Evolutionary conservation across 306 rosid species (phyloP).

Genomic region (Prunus salicina): DNA sequence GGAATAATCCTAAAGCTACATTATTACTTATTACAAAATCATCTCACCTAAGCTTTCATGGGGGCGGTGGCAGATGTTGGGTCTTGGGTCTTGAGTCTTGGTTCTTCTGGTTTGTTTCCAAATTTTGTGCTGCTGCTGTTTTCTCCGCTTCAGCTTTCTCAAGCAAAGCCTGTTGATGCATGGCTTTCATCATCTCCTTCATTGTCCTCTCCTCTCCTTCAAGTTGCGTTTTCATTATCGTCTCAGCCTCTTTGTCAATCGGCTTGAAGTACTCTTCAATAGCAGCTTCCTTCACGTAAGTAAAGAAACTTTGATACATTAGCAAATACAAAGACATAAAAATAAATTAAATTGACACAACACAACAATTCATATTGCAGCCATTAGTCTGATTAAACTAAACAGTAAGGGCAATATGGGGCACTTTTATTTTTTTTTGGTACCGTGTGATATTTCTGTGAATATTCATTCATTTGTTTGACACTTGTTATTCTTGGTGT

Average conservation of each 20-base stretch:
- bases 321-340: neutral
- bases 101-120: slow-evolving; percentile 25
- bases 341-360: neutral
- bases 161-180: slow-evolving; percentile 64
- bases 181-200: slow-evolving; percentile 59
- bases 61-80: slow-evolving; percentile 30
- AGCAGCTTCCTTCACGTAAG: slow-evolving; percentile 63
- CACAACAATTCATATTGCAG: neutral
- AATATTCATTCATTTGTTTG: neutral
- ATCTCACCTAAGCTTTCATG: slow-evolving; percentile 39
- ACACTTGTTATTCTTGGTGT: neutral
- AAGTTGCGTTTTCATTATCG: slow-evolving; percentile 64
- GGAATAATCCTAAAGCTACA: slow-evolving; percentile 11
- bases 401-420: neutral
- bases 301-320: neutral
- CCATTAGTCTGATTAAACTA: slow-evolving; percentile 11
- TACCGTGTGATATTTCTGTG: neutral
- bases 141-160: slow-evolving; percentile 45
- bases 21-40: slow-evolving; percentile 8
- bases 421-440: neutral
- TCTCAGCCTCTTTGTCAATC: slow-evolving; percentile 74
- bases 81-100: slow-evolving; percentile 24
- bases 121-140: slow-evolving; percentile 17
- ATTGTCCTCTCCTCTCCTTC: slow-evolving; percentile 66
- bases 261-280: slow-evolving; percentile 93